These are phyloP conservation scores for Magnolia sinica DNA, from an alignment of 164 flowering plant species.

Conservation along the genomic window DNA sequence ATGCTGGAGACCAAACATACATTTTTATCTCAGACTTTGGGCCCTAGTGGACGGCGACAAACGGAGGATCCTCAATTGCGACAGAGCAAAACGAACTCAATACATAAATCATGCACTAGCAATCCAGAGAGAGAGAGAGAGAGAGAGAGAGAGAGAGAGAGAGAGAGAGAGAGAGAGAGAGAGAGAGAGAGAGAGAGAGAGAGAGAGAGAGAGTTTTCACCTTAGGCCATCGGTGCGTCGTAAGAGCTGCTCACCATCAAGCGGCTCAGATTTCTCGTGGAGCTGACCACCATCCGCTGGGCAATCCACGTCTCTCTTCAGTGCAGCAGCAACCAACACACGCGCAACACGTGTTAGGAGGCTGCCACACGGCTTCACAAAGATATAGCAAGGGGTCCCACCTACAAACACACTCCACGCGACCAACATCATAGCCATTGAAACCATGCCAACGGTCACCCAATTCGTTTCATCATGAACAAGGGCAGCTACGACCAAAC, in stretches of 20 bases:
- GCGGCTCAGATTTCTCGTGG: neutral
- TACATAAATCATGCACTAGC: no score
- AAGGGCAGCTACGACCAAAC: constrained; percentile 12
- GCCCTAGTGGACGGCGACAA: no score
- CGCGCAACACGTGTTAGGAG: neutral
- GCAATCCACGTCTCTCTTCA: neutral
- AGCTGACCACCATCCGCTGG: neutral
- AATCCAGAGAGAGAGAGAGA: no score
- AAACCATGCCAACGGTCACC: constrained; percentile 12
- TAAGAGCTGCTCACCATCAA: neutral
- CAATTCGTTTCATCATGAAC: constrained; percentile 7
- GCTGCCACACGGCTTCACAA: constrained; percentile 8
- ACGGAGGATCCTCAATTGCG: no score
- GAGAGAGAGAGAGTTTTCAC: neutral
- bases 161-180: no score
- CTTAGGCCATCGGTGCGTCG: neutral
- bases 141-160: no score
- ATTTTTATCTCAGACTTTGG: no score
- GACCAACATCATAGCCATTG: neutral
- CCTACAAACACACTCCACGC: constrained; percentile 7
- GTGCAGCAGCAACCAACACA: neutral
- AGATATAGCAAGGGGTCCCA: neutral
- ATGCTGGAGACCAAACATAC: no score
- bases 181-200: no score
- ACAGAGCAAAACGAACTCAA: no score